Base-by-base conservation (phyloP, 2,329 filamentous ascomycete species). In the Sporothrix globosa region DNA sequence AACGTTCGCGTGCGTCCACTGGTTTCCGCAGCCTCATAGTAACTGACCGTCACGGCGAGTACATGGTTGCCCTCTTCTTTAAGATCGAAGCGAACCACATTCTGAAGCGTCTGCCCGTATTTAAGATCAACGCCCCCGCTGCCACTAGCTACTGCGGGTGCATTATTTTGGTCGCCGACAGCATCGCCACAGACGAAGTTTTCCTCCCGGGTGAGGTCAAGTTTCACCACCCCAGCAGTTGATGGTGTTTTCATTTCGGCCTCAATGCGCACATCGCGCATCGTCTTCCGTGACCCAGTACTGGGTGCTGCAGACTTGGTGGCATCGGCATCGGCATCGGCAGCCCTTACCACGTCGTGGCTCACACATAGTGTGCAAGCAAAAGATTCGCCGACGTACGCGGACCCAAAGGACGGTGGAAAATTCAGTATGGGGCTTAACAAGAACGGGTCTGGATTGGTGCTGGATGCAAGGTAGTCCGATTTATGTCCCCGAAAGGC, bases 61-160 rank as follows among this genome's bases (percentile, higher is more conserved):
- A 97, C 92, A 80, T 99, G 94, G 75, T 92, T 94, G 0, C 96
- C 96, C 78, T 97, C 94, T 78, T 98, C 95, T 76, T 94, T 96
- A 48, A 99, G 85, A 76, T 97, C 92, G 78, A 97, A 96, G 50
- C 88, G 86, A 10, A 98, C 87, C 30, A 97, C 90, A 73, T 88
- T 90, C 79, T 98, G 95, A 65, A 97, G 77, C 39, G 92, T 94
- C 63, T 87, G 83, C 2, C 88, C 90, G 0, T 87, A 82, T 1
- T 81, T 81, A 0, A 92, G 83, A 75, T 90, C 88, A 4, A 81
- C 79, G 17, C 72, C 70, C 0, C 24, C 14, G 4, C 21, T 46
- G 39, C 30, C 44, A 3, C 39, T 17, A 11, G 19, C 46, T 34
- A 7, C 44, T 1, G 81, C 79, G 34, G 77, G 77, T 14, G 73